Conservation (phyloP, 106 monocot genomes). For the Dendrobium huoshanense region DNA sequence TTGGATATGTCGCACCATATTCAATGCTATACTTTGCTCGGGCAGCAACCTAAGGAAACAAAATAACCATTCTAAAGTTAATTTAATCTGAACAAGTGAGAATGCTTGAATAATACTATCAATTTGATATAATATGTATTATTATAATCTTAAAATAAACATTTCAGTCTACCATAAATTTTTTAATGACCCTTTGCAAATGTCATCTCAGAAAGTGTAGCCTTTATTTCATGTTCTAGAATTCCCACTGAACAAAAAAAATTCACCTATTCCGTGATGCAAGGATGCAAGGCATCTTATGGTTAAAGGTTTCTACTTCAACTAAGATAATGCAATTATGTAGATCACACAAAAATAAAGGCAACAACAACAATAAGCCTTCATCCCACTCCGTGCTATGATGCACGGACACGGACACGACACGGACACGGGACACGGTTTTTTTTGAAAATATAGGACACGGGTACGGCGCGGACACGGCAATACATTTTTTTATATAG, state of each 20-base stretch:
- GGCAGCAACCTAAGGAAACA: conserved; percentile 43
- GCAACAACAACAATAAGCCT: no score
- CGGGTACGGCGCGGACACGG: no score
- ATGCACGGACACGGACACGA: no score
- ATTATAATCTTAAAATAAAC: neutral
- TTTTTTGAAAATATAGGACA: no score
- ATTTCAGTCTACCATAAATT: neutral
- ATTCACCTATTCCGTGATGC: no score
- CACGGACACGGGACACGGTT: no score
- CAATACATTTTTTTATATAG: no score
- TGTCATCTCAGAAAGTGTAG: neutral
- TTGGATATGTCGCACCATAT: conserved; percentile 64
- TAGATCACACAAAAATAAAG: no score
- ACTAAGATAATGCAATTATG: no score
- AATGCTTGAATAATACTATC: neutral
- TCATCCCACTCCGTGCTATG: no score
- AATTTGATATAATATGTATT: neutral
- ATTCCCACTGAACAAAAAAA: neutral
- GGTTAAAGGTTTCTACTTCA: no score
- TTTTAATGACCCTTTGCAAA: neutral
- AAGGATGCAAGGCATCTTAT: no score
- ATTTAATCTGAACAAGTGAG: neutral
- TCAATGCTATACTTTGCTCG: conserved; percentile 80
- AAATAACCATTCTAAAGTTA: neutral
- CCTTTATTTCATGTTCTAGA: neutral